Percentiles rank a stretch among this genome's conserved stretches.
These are phyloP conservation scores for Vanrija sp. DNA, from an alignment of 1,284 basidiomycete genomes.

Conservation along the genomic window DNA sequence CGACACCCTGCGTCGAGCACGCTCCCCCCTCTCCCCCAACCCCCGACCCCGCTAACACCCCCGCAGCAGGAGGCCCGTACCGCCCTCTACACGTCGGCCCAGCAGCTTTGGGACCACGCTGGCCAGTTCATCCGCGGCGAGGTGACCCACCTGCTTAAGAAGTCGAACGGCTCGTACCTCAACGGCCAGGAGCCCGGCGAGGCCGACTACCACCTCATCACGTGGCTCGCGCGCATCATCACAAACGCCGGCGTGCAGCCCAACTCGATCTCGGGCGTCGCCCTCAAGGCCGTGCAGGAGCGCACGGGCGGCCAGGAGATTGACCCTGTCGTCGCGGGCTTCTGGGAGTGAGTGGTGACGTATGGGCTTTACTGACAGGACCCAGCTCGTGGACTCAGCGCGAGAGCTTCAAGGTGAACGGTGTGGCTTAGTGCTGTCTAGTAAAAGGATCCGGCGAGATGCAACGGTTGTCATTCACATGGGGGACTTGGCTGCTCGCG, in stretches of 20 bases:
- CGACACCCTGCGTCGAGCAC: not conserved
- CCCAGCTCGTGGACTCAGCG: too few species aligned
- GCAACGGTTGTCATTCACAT: too few species aligned
- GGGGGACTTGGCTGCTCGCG: too few species aligned
- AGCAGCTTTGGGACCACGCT: conserved; percentile 37
- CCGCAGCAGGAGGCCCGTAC: conserved; percentile 23
- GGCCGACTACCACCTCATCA: conserved; percentile 47
- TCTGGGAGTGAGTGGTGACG: conserved; percentile 40
- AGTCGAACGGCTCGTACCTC: conserved; percentile 31
- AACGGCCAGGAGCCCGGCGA: conserved; percentile 32
- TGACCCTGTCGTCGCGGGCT: conserved; percentile 36
- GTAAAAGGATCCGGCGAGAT: too few species aligned
- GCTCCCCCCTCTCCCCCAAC: not conserved
- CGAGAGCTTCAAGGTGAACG: too few species aligned
- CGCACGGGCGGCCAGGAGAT: conserved; percentile 36
- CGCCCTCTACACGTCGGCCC: conserved; percentile 29
- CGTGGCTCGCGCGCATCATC: conserved; percentile 43
- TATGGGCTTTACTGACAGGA: too few species aligned
- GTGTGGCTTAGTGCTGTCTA: too few species aligned
- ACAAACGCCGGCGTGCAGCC: conserved; percentile 38
- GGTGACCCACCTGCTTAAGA: conserved; percentile 35
- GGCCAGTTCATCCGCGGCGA: conserved; percentile 38
- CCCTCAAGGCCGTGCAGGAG: conserved; percentile 30
- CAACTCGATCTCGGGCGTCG: conserved; percentile 21
- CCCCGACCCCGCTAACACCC: not conserved